Evolutionary conservation across 345 rosid genomes (phyloP).

Genomic region (Hirschfeldia incana): DNA sequence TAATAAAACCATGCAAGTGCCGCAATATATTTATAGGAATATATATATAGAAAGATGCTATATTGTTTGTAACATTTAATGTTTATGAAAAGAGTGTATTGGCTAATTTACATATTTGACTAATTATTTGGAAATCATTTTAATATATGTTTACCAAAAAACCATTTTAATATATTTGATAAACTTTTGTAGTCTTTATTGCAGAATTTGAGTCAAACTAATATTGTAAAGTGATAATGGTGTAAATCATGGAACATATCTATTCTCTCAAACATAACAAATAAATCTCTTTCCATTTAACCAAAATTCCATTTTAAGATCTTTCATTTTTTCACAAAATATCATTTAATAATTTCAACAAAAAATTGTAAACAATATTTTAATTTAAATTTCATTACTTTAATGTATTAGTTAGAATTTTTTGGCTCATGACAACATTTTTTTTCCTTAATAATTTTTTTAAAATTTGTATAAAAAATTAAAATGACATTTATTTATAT

Average conservation of each 20-base stretch:
- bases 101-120: slow-evolving; percentile 3
- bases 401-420: too few relatives aligned
- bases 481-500: background rate
- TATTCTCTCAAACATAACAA: background rate
- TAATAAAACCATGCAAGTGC: background rate
- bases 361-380: too few relatives aligned
- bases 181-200: too few relatives aligned
- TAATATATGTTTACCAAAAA: too few relatives aligned
- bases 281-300: background rate
- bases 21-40: background rate
- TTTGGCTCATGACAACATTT: too few relatives aligned
- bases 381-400: too few relatives aligned
- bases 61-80: background rate
- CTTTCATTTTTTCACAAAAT: background rate
- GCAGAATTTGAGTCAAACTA: background rate
- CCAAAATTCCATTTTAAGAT: background rate
- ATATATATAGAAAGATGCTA: background rate
- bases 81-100: background rate
- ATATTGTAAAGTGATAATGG: background rate
- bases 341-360: background rate
- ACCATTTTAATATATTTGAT: too few relatives aligned
- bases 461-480: too few relatives aligned
- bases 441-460: too few relatives aligned
- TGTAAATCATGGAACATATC: background rate
- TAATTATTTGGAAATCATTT: background rate